A percentile compares a stretch with the other conserved stretches of the same genome.
Evolutionary conservation across 106 monocot genomes (phyloP).

Genomic region (Dioscorea alata): DNA sequence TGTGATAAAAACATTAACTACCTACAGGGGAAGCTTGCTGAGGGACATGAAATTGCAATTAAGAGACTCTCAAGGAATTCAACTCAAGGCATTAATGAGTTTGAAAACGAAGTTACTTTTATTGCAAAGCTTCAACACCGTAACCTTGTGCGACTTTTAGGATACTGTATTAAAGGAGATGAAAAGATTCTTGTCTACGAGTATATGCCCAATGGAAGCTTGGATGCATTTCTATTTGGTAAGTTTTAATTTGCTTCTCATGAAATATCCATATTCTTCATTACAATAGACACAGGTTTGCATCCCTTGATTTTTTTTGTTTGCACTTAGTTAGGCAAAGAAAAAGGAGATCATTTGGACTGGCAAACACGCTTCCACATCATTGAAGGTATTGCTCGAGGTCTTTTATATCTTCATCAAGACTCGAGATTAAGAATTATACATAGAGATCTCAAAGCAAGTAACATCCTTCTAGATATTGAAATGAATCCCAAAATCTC

Average conservation of each 20-base stretch:
- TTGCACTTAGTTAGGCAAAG: neutral
- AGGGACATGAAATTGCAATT: constrained; percentile 23
- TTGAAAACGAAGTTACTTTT: too few relatives aligned
- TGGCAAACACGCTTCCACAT: constrained; percentile 17
- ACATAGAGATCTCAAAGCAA: neutral
- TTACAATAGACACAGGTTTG: too few relatives aligned
- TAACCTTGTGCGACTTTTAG: constrained; percentile 21
- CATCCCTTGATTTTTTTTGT: too few relatives aligned
- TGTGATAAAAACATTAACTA: neutral
- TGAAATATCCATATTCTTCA: neutral
- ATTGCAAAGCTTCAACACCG: too few relatives aligned
- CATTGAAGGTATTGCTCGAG: constrained; percentile 20
- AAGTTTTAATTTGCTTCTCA: neutral
- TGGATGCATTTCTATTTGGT: constrained; percentile 31
- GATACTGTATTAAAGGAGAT: constrained; percentile 24
- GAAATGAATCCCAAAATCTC: constrained; percentile 32
- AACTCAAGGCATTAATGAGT: constrained; percentile 15
- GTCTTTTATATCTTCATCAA: constrained; percentile 22
- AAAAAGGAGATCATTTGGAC: neutral
- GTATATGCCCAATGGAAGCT: constrained; percentile 26
- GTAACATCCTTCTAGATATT: constrained; percentile 18
- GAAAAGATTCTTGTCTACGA: constrained; percentile 33
- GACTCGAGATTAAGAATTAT: constrained; percentile 15
- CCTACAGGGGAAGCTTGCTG: constrained; percentile 9
- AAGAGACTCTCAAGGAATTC: constrained; percentile 20